Evolutionary conservation across 1,284 basidiomycete species (phyloP), one percentile per base, ranked within the genome.

Genomic region (Cystobasidiaceae sp.): DNA sequence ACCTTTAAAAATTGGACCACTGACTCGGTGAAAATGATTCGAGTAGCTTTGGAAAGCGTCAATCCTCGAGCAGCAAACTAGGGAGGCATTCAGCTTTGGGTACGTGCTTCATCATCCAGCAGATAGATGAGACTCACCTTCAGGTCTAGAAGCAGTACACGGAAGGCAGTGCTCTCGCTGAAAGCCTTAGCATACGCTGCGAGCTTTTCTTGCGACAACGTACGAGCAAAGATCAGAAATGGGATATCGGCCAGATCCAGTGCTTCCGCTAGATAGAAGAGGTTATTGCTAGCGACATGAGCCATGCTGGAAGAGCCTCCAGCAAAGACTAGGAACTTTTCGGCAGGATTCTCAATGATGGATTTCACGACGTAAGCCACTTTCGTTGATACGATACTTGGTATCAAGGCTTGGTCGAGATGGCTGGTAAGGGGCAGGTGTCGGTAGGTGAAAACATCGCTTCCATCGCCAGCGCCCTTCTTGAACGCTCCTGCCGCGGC

Each of bases 21-120:
- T 59, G 3, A 59, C 56, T 68, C 67, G 6, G 54, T 54, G 25
- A 68, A 68, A 32, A 68, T 61, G 46, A 61, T 51, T 23, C 67
- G 54, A 2, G 50, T 62, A n/a, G 67, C 67, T 19, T 45, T 66
- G 17, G 55, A 66, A 25, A 66, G 41, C 23, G 55, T 66, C 13
- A 66, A 23, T 41, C 63, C 63, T 43, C 57, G 44, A 11, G 34
- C 55, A 4, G 55, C 63, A 23, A 66, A 66, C 63, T 58, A 49
- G 3, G n/a, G 23, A 32, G 27, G 9, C 23, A 23, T 28, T n/a
- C 11, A 39, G 51, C 13, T 15, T 37, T 34, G n/a, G 4, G 21
- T 33, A 17, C 30, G 8, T 4, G 32, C 23, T 17, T 25, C n/a
- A 3, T 4, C 4, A 45, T n/a, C n/a, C n/a, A n/a, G n/a, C n/a